These are phyloP conservation scores for Aspergillus sp. DNA, from an alignment of 2,329 filamentous ascomycete genomes.

Conservation along the genomic window DNA sequence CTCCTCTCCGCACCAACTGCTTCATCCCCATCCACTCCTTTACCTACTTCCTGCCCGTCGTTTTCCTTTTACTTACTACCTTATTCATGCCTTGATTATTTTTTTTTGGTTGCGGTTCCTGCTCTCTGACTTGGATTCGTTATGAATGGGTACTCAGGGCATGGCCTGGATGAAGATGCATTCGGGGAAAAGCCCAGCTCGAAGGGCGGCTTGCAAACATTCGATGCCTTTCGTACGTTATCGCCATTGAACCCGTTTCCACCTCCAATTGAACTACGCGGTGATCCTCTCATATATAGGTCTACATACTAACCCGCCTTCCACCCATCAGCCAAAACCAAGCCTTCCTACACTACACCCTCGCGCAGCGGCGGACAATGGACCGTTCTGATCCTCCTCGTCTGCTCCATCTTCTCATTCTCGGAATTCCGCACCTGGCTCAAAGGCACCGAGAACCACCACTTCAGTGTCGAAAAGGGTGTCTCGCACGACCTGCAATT, in stretches of 20 bases:
- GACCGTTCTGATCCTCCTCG: conserved; percentile 76
- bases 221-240: conserved; percentile 93
- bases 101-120: conserved; percentile 8
- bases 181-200: conserved; percentile 71
- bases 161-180: conserved; percentile 70
- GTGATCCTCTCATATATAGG: background rate
- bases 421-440: conserved; percentile 82
- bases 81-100: conserved; percentile 27
- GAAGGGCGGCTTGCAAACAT: conserved; percentile 66
- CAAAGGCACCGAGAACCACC: conserved; percentile 78
- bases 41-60: background rate
- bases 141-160: conserved; percentile 79
- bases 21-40: conserved; percentile 3
- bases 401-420: conserved; percentile 74
- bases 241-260: background rate
- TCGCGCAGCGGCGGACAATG: conserved; percentile 88
- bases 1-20: background rate
- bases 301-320: background rate
- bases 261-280: background rate
- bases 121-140: conserved; percentile 23
- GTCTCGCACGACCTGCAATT: conserved; percentile 85
- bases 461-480: conserved; percentile 91
- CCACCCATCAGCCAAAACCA: conserved; percentile 73
- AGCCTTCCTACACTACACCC: conserved; percentile 83
- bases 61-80: conserved; percentile 1